Base-by-base conservation (phyloP, 1,139 yeast species). In the Diutina scorzettiae region DNA sequence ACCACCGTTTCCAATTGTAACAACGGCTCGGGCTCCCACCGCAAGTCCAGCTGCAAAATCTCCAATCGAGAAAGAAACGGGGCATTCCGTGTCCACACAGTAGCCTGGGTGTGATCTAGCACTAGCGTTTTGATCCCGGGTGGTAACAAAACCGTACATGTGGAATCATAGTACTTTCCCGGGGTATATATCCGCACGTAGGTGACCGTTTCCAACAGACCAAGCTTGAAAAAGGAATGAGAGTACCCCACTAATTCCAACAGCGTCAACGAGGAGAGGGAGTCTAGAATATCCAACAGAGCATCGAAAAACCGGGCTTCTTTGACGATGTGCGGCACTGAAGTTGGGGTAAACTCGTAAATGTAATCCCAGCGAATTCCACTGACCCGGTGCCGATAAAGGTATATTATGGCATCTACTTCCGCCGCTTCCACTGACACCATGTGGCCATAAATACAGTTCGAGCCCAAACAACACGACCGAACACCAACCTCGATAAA, bases 231-330 rank as follows among this genome's bases (percentile, higher is more conserved):
- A 16, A 34, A 34, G 3, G 17, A 19, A 16, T 34, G 39, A 9
- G 39, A 34, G 12, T 34, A 34, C 12, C 39, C 39, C 24, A 34
- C 24, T 28, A 34, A 34, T 23, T 34, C 39, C 16, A 34, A 12
- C 11, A 12, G 7, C 2, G 4, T 8, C 2, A 34, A 3, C 7
- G n/a, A 14, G 4, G 21, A 19, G 16, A 34, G 16, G 8, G n/a
- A 8, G 3, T 21, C 27, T 4, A 34, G 9, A 2, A 12, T 8
- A 3, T 21, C 28, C 19, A 34, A 14, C 18, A 18, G 28, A n/a
- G 39, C 39, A n/a, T 34, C 39, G 28, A 19, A 34, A 4, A 34
- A 21, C 24, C 39, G 18, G 9, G 39, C 39, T 4, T 34, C n/a
- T 8, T n/a, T 14, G 5, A 34, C 16, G 7, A 34, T 9, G 4